These are phyloP conservation scores for Alternaria alternata DNA, from an alignment of 2,329 filamentous ascomycete genomes.

Conservation along the genomic window DNA sequence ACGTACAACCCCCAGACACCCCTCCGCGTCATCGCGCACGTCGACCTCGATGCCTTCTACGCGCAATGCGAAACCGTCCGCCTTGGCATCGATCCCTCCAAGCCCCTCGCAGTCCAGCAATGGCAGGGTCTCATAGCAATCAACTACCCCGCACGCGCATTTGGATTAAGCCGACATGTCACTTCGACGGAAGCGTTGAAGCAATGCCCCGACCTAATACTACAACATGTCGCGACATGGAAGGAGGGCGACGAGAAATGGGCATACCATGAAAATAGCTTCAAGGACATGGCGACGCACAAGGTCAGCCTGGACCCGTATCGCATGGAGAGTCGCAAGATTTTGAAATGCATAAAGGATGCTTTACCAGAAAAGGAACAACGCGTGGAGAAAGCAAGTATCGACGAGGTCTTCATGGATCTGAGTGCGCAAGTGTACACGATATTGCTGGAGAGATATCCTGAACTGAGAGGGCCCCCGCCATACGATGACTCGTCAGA, in stretches of 20 bases:
- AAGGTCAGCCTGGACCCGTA: conserved; percentile 97
- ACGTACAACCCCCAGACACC: conserved; percentile 76
- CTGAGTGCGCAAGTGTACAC: conserved; percentile 83
- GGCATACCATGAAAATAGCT: conserved; percentile 86
- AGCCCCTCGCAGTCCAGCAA: conserved; percentile 91
- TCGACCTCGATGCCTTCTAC: conserved; percentile 98
- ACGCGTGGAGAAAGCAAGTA: conserved; percentile 88
- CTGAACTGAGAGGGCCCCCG: conserved; percentile 72
- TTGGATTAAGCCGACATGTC: conserved; percentile 81
- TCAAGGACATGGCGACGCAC: conserved; percentile 80
- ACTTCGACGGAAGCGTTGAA: conserved; percentile 83
- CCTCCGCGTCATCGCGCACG: conserved; percentile 85
- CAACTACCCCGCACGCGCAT: conserved; percentile 89
- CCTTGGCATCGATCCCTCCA: conserved; percentile 74
- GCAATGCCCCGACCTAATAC: conserved; percentile 81
- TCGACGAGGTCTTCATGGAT: conserved; percentile 96
- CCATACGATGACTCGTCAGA: conserved; percentile 78
- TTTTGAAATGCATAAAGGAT: conserved; percentile 80
- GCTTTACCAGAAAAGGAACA: conserved; percentile 70
- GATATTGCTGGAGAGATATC: conserved; percentile 77
- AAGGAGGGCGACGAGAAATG: conserved; percentile 89
- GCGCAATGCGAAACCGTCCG: conserved; percentile 92
- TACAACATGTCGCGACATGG: conserved; percentile 96
- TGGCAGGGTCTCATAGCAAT: conserved; percentile 95
- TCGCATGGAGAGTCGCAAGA: conserved; percentile 81